Conservation (phyloP, 768 basidiomycete genomes). For the Serendipita sp. region DNA sequence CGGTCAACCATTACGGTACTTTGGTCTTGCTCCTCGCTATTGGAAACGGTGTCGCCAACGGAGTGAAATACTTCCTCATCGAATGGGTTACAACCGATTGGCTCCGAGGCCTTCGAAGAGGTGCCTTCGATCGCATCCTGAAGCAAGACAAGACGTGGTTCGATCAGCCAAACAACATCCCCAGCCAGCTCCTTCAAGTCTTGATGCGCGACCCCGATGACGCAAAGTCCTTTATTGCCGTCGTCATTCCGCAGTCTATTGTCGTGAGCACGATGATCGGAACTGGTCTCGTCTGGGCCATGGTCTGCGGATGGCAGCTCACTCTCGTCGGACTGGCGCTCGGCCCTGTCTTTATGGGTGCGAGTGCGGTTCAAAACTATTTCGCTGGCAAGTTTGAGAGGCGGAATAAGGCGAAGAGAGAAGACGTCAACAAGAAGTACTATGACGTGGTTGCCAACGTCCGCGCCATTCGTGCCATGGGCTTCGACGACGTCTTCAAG, state of each 20-base stretch:
- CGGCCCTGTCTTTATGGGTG: conserved; percentile 62
- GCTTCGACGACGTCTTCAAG: conserved; percentile 56
- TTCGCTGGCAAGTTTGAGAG: conserved; percentile 57
- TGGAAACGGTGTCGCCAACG: conserved; percentile 57
- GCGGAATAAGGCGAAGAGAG: conserved; percentile 70
- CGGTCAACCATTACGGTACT: conserved; percentile 50
- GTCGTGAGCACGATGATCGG: conserved; percentile 70
- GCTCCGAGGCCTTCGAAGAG: conserved; percentile 48
- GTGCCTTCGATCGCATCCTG: conserved; percentile 43
- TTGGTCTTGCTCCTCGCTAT: conserved; percentile 49
- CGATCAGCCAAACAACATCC: conserved; percentile 45
- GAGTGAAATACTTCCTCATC: conserved; percentile 66
- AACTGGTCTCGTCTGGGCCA: conserved; percentile 78
- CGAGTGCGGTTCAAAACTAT: conserved; percentile 60
- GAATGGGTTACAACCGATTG: conserved; percentile 59
- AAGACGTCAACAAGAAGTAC: conserved; percentile 70
- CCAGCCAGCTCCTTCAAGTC: conserved; percentile 49
- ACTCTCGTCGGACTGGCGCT: conserved; percentile 81
- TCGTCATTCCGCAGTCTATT: conserved; percentile 51
- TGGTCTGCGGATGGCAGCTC: conserved; percentile 79
- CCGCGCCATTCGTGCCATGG: conserved; percentile 76
- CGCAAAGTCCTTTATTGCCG: conserved; percentile 56
- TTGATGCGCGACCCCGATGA: conserved; percentile 86
- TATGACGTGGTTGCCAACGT: conserved; percentile 77
- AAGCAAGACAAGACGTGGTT: conserved; percentile 80